Conservation (phyloP, 2,329 filamentous ascomycete species). For the Nigrospora osmanthi region DNA sequence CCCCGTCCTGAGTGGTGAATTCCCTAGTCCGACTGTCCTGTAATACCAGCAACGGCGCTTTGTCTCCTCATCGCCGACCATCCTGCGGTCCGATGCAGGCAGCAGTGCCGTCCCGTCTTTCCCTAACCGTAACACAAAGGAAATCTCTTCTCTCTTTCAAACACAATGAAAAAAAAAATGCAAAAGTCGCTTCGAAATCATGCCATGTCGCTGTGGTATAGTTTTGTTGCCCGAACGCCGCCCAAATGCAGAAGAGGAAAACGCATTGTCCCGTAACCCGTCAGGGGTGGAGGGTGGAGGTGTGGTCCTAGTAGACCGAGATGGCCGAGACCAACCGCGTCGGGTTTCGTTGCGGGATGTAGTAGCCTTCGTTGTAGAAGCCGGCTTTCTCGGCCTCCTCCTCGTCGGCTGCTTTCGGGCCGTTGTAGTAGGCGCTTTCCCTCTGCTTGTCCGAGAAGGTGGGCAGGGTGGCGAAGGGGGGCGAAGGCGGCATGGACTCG, state of each 20-base stretch:
- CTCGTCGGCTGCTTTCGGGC: conserved; percentile 27
- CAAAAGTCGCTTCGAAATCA: neutral
- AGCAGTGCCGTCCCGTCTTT: no score
- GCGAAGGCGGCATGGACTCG: conserved; percentile 65
- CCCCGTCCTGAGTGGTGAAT: neutral
- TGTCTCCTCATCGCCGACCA: no score
- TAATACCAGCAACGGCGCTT: neutral
- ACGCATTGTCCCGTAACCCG: conserved; percentile 10
- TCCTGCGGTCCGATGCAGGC: no score
- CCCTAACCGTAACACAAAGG: no score
- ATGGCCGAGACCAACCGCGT: conserved; percentile 45
- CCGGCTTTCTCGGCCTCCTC: conserved; percentile 23
- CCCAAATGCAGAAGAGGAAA: conserved; percentile 24
- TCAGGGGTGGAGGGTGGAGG: conserved; percentile 15
- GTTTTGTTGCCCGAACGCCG: conserved; percentile 12
- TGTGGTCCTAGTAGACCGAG: conserved; percentile 41
- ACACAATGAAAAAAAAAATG: neutral
- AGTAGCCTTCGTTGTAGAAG: conserved; percentile 46
- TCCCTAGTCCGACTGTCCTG: neutral
- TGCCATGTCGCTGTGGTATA: conserved; percentile 2
- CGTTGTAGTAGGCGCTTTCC: conserved; percentile 23
- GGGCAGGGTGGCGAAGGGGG: conserved; percentile 48
- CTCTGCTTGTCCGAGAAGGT: conserved; percentile 53
- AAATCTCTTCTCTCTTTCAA: no score
- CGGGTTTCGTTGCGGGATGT: conserved; percentile 43